Percentiles rank a stretch among this genome's conserved stretches.
phyloP scores from a whole-genome alignment of 306 rosid species.

The apple (Malus domestica) region ASM211411v1 NC_041792.1:21851407-21851906 shows the following conservation, averaged over 20 bases:
- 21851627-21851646: not conserved
- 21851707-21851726: slow-evolving; percentile 13
- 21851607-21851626: too few species aligned
- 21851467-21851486: too few species aligned
- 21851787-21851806: slow-evolving; percentile 68
- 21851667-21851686: not conserved
- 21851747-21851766: slow-evolving; percentile 78
- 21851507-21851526: too few species aligned
- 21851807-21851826: slow-evolving; percentile 67
- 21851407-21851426: too few species aligned
- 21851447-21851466: too few species aligned
- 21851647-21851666: not conserved
- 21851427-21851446: too few species aligned
- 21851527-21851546: too few species aligned
- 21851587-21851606: too few species aligned
- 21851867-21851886: slow-evolving; percentile 73
- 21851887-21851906: slow-evolving; percentile 65
- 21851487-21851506: too few species aligned
- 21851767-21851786: slow-evolving; percentile 82
- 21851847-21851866: slow-evolving; percentile 82
- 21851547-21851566: too few species aligned
- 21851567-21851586: too few species aligned
- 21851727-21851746: slow-evolving; percentile 74
- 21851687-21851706: not conserved
- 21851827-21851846: slow-evolving; percentile 68